phyloP scores from a whole-genome alignment of 2,329 filamentous ascomycete genomes.

The Colletotrichum siamense region DNA sequence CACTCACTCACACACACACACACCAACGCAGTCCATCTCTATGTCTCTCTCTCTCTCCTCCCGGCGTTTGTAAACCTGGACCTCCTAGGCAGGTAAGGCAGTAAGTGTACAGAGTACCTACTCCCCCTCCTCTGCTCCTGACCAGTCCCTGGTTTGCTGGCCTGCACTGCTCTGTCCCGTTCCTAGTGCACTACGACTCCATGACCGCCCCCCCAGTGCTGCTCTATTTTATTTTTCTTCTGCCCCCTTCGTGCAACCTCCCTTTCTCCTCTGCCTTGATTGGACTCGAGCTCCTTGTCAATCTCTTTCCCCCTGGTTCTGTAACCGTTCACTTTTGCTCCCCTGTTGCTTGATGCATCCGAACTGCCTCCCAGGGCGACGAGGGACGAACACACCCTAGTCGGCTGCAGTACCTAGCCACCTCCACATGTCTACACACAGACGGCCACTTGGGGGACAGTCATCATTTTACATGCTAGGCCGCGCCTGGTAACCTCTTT shows the following conservation, averaged over 20 bases:
- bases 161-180: not conserved
- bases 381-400: slow-evolving; percentile 18
- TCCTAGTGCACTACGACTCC: not conserved
- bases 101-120: not conserved
- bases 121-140: not conserved
- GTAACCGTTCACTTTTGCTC: slow-evolving; percentile 15
- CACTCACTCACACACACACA: not conserved
- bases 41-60: not conserved
- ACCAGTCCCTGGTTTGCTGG: not conserved
- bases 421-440: slow-evolving; percentile 19
- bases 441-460: slow-evolving; percentile 2
- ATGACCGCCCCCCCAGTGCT: not conserved
- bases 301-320: slow-evolving; percentile 12
- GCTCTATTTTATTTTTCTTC: not conserved
- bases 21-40: not conserved
- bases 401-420: slow-evolving; percentile 19
- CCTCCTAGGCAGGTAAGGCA: not conserved
- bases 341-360: slow-evolving; percentile 21
- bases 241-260: slow-evolving; percentile 1
- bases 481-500: slow-evolving; percentile 10
- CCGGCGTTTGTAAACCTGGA: not conserved
- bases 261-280: slow-evolving; percentile 4
- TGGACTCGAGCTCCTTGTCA: slow-evolving; percentile 11
- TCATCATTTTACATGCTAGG: slow-evolving; percentile 19
- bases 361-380: slow-evolving; percentile 12